phyloP scores from a whole-genome alignment of 208 protist genomes.

The Leptomonas seymouri region DNA sequence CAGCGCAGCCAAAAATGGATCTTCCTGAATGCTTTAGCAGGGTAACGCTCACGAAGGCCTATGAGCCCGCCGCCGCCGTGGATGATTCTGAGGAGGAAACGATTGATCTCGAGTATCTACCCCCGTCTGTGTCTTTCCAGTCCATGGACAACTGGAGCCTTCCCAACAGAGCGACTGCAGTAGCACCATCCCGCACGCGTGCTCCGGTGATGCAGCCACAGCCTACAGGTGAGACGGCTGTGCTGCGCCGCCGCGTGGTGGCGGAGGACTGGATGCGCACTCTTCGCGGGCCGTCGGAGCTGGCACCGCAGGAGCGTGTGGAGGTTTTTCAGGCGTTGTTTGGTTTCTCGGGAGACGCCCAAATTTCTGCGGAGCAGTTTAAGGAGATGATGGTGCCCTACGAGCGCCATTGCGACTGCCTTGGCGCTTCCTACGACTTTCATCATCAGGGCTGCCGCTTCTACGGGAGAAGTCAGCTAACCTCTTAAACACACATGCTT shows the following conservation, averaged over 20 bases:
- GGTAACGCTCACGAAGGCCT: constrained; percentile 5
- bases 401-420: constrained; percentile 34
- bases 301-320: constrained; percentile 25
- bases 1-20: constrained; percentile 1
- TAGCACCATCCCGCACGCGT: not conserved
- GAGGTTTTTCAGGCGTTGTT: constrained; percentile 24
- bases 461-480: not conserved
- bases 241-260: constrained; percentile 30
- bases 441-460: constrained; percentile 25
- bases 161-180: not conserved
- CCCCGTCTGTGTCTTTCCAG: not conserved
- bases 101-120: constrained; percentile 16
- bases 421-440: constrained; percentile 40
- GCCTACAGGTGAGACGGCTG: constrained; percentile 11
- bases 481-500: constrained; percentile 10
- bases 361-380: constrained; percentile 31
- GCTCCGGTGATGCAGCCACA: constrained; percentile 10
- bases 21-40: constrained; percentile 1
- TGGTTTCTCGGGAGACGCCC: constrained; percentile 15
- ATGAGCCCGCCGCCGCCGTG: not conserved
- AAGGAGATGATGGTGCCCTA: constrained; percentile 35
- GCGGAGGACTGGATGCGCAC: constrained; percentile 23
- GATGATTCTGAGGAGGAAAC: not conserved
- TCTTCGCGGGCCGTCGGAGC: constrained; percentile 11
- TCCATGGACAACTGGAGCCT: not conserved